A percentile compares a stretch with the other conserved stretches of the same genome.
Evolutionary conservation across 176 grass and related monocot genomes (phyloP).

Genomic region (Oryza glaberrima): DNA sequence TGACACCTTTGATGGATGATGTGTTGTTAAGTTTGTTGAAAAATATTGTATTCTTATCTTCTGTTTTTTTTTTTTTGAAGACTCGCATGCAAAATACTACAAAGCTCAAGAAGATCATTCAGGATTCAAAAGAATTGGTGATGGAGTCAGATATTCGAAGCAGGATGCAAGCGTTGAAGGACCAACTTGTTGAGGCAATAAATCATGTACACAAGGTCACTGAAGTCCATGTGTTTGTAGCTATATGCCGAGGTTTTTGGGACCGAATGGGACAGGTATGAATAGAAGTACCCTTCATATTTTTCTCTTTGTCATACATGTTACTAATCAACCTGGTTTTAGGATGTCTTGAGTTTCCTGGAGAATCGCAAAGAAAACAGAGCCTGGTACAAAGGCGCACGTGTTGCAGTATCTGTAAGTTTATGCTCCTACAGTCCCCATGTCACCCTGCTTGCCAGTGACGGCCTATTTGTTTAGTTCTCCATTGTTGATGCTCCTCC

Average conservation of each 20-base stretch:
- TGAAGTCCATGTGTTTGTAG: conserved; percentile 85
- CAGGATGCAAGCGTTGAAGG: conserved; percentile 89
- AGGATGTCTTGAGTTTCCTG: conserved; percentile 95
- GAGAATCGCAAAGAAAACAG: conserved; percentile 95
- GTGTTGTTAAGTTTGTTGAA: background rate
- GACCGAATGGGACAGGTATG: conserved; percentile 89
- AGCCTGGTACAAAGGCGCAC: conserved; percentile 85
- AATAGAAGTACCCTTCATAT: background rate
- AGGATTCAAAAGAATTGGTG: conserved; percentile 82
- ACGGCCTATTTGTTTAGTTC: background rate
- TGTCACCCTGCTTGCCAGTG: background rate
- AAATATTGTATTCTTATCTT: conserved; percentile 17
- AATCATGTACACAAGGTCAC: conserved; percentile 80
- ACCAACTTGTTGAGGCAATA: conserved; percentile 75
- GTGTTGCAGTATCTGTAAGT: conserved; percentile 86
- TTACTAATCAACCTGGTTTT: conserved; percentile 37
- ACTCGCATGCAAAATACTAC: conserved; percentile 79
- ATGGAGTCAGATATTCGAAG: conserved; percentile 91
- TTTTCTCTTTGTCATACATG: background rate
- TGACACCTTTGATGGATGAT: conserved; percentile 7
- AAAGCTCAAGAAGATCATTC: conserved; percentile 96
- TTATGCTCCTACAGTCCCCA: background rate
- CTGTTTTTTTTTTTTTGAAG: conserved; percentile 42
- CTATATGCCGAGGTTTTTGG: conserved; percentile 89
- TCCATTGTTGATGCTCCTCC: background rate